Conservation (phyloP, 1,284 basidiomycete genomes). For the Moniliella sp. region DNA sequence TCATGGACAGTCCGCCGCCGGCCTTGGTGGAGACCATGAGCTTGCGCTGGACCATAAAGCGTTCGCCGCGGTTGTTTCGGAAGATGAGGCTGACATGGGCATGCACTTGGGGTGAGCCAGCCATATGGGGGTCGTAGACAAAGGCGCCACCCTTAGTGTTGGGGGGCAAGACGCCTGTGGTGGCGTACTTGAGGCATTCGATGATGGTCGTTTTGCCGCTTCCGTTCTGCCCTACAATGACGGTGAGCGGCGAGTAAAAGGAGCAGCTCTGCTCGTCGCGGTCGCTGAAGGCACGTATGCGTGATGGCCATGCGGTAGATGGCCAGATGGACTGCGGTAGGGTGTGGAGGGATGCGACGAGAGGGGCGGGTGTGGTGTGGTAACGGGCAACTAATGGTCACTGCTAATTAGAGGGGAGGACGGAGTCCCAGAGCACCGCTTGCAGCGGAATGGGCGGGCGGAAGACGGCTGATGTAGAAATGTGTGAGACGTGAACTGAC, state of each 20-base stretch:
- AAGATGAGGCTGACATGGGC: constrained; percentile 91
- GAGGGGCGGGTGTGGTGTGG: too few species aligned
- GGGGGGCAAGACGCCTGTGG: constrained; percentile 88
- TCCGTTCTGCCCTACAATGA: constrained; percentile 95
- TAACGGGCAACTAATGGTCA: too few species aligned
- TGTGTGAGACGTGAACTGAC: too few species aligned
- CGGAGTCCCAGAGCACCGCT: too few species aligned
- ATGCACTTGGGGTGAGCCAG: constrained; percentile 91
- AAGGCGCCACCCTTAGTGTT: constrained; percentile 84
- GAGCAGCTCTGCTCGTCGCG: constrained; percentile 82
- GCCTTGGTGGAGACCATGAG: constrained; percentile 71
- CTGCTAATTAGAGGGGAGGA: too few species aligned
- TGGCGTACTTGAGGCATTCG: constrained; percentile 95
- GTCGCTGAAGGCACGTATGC: constrained; percentile 42
- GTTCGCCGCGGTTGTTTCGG: constrained; percentile 49
- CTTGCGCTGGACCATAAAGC: constrained; percentile 45
- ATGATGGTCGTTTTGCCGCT: constrained; percentile 98
- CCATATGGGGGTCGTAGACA: constrained; percentile 86
- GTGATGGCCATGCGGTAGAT: too few species aligned
- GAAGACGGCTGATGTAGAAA: too few species aligned
- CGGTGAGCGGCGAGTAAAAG: constrained; percentile 89
- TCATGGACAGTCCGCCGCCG: constrained; percentile 59
- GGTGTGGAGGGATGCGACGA: too few species aligned
- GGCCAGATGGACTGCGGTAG: too few species aligned
- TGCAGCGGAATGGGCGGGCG: too few species aligned